These are phyloP conservation scores for Dactylonectria estremocensis DNA, from an alignment of 2,329 filamentous ascomycete genomes.

Conservation along the genomic window DNA sequence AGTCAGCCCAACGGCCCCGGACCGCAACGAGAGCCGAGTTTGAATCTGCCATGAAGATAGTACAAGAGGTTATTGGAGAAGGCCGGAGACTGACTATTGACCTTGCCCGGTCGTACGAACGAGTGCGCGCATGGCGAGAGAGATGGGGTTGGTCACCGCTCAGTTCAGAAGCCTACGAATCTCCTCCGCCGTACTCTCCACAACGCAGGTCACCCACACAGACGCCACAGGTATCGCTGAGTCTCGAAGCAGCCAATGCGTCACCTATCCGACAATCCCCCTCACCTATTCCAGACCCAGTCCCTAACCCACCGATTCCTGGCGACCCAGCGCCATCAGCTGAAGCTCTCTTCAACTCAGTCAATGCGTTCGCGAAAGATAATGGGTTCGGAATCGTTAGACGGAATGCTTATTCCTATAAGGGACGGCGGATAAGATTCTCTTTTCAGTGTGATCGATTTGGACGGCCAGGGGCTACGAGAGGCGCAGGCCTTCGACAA, in stretches of 20 bases:
- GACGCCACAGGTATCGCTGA: too few relatives aligned
- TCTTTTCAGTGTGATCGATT: slow-evolving; percentile 1
- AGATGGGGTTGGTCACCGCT: slow-evolving; percentile 21
- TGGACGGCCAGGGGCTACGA: background rate
- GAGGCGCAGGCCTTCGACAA: background rate
- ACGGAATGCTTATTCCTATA: slow-evolving; percentile 2
- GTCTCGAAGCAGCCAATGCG: background rate
- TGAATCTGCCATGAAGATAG: slow-evolving; percentile 7
- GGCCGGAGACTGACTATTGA: slow-evolving; percentile 15
- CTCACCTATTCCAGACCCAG: slow-evolving; percentile 10
- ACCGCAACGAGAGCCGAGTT: slow-evolving; percentile 15
- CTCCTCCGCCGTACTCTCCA: slow-evolving; percentile 27
- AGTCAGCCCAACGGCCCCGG: slow-evolving; percentile 6
- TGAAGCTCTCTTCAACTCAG: slow-evolving; percentile 7
- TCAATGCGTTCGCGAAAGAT: background rate
- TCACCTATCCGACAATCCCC: slow-evolving; percentile 4
- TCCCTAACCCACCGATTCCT: slow-evolving; percentile 24
- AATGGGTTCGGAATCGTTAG: background rate
- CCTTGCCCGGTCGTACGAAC: slow-evolving; percentile 14
- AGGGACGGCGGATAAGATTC: background rate
- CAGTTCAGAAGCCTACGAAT: slow-evolving; percentile 26
- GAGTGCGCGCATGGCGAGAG: slow-evolving; percentile 15
- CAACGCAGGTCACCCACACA: background rate
- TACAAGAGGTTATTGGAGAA: slow-evolving; percentile 8
- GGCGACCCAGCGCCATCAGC: slow-evolving; percentile 21